Base-by-base conservation (phyloP, 371 early-diverging fungal genomes). In the Syncephalastrum contaminatum region DNA sequence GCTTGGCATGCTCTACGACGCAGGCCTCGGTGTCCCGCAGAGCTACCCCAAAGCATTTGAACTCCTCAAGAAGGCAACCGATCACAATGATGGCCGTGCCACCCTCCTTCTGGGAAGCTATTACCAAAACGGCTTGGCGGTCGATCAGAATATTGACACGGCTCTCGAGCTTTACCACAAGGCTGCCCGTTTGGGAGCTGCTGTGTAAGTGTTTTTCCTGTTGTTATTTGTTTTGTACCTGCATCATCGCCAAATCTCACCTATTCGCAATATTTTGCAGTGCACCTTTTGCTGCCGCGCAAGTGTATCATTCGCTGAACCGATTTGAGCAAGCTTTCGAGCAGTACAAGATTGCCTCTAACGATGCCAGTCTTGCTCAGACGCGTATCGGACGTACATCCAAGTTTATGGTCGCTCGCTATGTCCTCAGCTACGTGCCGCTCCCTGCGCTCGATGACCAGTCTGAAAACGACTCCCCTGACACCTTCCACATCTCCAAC, bases 1-100 rank as follows among this genome's bases (percentile, higher is more conserved):
- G 24, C 77, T 96, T 2, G 87, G 88, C 7, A 87, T 88, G 27
- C 88, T 92, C 85, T 92, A 93, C 62, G 90, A 89, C 40, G 62
- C 67, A 22, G 91, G 89, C 14, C 66, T 80, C 27, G 84, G 88
- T 3, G 69, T 88, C 22, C 65, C 65, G 5, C 83, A 80, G 56
- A 75, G 77, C 51, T 88, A 91, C 56, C 70, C 72, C 22, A 83
- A 83, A 54, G 92, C 95, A 12, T 89, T 90, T 62, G 64, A 84
- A 46, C 88, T 89, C 82, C 82, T 90, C 16, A 73, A 80, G 45
- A 84, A 85, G 55, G 87, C 92, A 4, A 90, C 91, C 16, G 82
- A 84, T 52, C 86, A 90, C 67, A 85, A 88, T 0, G 67, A 87
- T 39, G 82, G 89, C 12, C 85, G 86, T 59, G 93, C 95, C 3